phyloP scores from a whole-genome alignment of 352 stramenopile species.

The Globisporangium uncinulatum region DNA sequence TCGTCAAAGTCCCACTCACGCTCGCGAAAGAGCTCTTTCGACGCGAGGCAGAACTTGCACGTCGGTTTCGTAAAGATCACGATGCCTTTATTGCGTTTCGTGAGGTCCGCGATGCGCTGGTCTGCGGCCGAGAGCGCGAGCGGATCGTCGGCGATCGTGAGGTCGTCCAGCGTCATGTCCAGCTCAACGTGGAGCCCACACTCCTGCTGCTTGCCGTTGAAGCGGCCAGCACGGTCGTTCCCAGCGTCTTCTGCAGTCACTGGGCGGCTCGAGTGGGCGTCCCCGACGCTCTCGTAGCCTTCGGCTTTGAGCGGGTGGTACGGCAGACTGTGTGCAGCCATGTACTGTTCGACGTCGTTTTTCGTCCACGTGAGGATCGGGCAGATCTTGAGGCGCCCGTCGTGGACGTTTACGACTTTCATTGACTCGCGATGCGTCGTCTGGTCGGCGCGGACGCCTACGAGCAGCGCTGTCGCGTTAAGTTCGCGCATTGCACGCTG shows the following conservation, averaged over 20 bases:
- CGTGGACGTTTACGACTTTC: conserved; percentile 70
- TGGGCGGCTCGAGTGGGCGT: conserved; percentile 80
- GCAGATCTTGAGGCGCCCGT: conserved; percentile 82
- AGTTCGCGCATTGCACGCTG: conserved; percentile 63
- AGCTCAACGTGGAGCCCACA: conserved; percentile 82
- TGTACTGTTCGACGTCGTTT: conserved; percentile 69
- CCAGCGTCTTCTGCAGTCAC: conserved; percentile 52
- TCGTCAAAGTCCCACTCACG: conserved; percentile 64
- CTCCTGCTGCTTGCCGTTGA: conserved; percentile 77
- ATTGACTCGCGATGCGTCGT: conserved; percentile 67
- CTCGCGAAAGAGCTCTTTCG: conserved; percentile 54
- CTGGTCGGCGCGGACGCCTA: conserved; percentile 76
- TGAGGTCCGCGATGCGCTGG: conserved; percentile 36
- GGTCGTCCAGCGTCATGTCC: conserved; percentile 51
- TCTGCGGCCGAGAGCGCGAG: conserved; percentile 40
- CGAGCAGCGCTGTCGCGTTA: conserved; percentile 53
- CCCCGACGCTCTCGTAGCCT: conserved; percentile 78
- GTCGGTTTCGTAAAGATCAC: conserved; percentile 69
- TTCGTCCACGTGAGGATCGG: conserved; percentile 83
- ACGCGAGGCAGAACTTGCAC: conserved; percentile 68
- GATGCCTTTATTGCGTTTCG: conserved; percentile 40
- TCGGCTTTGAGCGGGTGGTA: conserved; percentile 83
- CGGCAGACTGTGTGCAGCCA: conserved; percentile 54
- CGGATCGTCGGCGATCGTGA: conserved; percentile 37
- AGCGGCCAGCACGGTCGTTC: conserved; percentile 73